Evolutionary conservation across 2,329 filamentous ascomycete genomes (phyloP).

Genomic region (Neoascochyta sp.): DNA sequence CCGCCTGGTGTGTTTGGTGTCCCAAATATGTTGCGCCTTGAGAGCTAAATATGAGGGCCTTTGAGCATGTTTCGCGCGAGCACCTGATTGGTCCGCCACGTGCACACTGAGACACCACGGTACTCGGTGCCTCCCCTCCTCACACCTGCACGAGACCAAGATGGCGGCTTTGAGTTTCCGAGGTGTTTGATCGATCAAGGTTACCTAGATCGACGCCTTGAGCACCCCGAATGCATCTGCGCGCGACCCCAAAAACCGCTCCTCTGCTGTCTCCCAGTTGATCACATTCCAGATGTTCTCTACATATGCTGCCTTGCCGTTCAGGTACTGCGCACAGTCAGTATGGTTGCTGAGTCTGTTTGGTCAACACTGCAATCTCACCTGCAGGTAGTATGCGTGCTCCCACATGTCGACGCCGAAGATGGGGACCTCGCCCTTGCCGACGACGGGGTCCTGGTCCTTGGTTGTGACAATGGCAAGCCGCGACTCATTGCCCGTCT

Average conservation of each 20-base stretch:
- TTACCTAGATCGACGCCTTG: constrained; percentile 32
- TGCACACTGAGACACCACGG: constrained; percentile 16
- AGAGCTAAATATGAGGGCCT: constrained; percentile 29
- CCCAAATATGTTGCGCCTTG: too few relatives aligned
- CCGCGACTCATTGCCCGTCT: constrained; percentile 47
- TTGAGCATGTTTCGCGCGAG: constrained; percentile 39
- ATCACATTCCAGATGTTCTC: constrained; percentile 75
- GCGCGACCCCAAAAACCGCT: constrained; percentile 53
- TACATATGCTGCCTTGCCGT: constrained; percentile 71
- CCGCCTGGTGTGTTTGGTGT: too few relatives aligned
- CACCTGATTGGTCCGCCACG: constrained; percentile 23
- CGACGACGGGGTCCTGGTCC: constrained; percentile 75
- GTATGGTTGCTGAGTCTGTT: constrained; percentile 4
- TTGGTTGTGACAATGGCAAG: constrained; percentile 76
- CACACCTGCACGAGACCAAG: not conserved
- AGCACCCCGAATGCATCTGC: constrained; percentile 39
- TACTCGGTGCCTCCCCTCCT: constrained; percentile 11
- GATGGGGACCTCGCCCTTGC: constrained; percentile 60
- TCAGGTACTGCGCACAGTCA: constrained; percentile 58
- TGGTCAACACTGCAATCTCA: constrained; percentile 24
- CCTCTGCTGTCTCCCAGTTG: constrained; percentile 70
- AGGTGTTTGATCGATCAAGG: too few relatives aligned
- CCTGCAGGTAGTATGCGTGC: constrained; percentile 85
- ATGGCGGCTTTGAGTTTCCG: too few relatives aligned
- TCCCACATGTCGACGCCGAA: constrained; percentile 90